Base-by-base conservation (phyloP, 2,329 filamentous ascomycete genomes). In the Fusarium longipes region DNA sequence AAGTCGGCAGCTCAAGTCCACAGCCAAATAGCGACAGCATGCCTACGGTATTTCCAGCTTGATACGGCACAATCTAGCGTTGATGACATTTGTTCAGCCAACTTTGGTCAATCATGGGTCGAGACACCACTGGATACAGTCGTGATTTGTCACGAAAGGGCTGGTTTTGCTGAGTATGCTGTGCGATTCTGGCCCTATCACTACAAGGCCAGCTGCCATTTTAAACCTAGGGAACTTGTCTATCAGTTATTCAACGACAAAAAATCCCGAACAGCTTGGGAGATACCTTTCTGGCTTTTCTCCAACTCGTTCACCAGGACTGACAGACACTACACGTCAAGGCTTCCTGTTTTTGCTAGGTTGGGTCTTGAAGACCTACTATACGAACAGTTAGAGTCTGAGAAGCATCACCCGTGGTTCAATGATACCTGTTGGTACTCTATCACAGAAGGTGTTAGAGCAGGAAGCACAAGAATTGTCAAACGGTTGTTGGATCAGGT, bases 221-320 rank as follows among this genome's bases (percentile, higher is more conserved):
- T 24, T 3, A 18, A 10, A 3, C 51, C 40, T 1, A 47, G 36
- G 18, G 5, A 24, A 8, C 42, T 38, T 18, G 40, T 38, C 6
- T 4, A 20, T 18, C 29, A 47, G 4, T 32, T 54, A 2, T 48
- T 54, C 6, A 14, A 2, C 2, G n/a, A 18, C 15, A 30, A 12
- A 11, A 0, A 8, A 14, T 5, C 24, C 6, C 40, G 51, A n/a
- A 40, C 51, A 14, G 7, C 12, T 8, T 54, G 51, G 51, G 40
- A 54, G 6, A 10, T 54, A 24, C 15, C 30, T 8, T 54, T 30
- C 8, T 54, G 51, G 51, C 8, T 54, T 6, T 8, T 54, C 0
- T 54, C 51, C 2, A 54, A 48, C 15, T 24, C 51, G 4, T 48
- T 54, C 25, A 38, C 51, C 15, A 48, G 51, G 14, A 54, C 11